Percentiles rank a stretch among this genome's conserved stretches.
Evolutionary conservation across 805 yeast genomes (phyloP).

Genomic region (Helenozyma rhizophorensis): DNA sequence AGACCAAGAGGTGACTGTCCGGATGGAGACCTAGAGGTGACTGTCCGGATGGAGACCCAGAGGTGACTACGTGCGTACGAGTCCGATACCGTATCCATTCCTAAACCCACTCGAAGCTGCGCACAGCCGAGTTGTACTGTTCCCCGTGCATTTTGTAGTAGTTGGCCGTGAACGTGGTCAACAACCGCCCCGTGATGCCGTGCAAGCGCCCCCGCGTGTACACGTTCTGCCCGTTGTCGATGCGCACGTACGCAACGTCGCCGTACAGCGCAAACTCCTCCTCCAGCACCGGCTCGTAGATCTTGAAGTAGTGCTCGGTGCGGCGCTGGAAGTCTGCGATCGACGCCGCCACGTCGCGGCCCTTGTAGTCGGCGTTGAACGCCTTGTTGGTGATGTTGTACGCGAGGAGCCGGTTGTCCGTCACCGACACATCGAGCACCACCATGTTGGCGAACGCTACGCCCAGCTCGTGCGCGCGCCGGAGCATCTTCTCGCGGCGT

Average conservation of each 20-base stretch:
- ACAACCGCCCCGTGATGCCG: slow-evolving; percentile 3
- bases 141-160: slow-evolving; percentile 15
- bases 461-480: slow-evolving; percentile 15
- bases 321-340: slow-evolving; percentile 58
- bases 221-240: slow-evolving; percentile 9
- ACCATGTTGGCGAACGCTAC: slow-evolving; percentile 37
- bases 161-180: slow-evolving; percentile 9
- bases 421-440: slow-evolving; percentile 57
- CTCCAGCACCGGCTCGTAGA: slow-evolving; percentile 13
- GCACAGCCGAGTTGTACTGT: slow-evolving; percentile 14
- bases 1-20: no score
- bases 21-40: no score
- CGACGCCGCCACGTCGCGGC: slow-evolving; percentile 48
- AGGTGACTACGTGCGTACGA: no score
- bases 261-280: slow-evolving; percentile 8
- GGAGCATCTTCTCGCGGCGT: slow-evolving; percentile 30
- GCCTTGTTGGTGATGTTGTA: slow-evolving; percentile 66
- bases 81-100: no score
- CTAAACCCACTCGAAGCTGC: slow-evolving; percentile 6
- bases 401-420: slow-evolving; percentile 46
- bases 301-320: slow-evolving; percentile 45
- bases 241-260: slow-evolving; percentile 8
- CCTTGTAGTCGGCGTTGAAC: slow-evolving; percentile 54
- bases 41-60: no score
- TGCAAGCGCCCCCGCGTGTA: background rate